Percentiles rank a stretch among this genome's conserved stretches.
Conservation (phyloP, 306 rosid species). For the Alnus rubra region DNA sequence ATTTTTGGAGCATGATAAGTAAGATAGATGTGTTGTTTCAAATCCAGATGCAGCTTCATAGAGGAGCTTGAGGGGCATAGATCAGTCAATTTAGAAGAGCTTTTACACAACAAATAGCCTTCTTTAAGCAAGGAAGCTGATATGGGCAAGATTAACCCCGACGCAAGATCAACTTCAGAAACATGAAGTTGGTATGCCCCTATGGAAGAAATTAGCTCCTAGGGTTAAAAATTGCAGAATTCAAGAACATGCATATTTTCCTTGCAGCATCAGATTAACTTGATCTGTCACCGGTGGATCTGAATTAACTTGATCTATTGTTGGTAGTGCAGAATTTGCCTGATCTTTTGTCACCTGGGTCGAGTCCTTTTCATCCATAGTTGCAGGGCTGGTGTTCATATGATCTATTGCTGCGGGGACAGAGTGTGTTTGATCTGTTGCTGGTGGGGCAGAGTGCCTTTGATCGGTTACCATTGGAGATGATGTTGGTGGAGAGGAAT, state of each 20-base stretch:
- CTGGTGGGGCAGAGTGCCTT: constrained; percentile 19
- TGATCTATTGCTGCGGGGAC: constrained; percentile 25
- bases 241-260: constrained; percentile 48
- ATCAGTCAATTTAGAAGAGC: constrained; percentile 10
- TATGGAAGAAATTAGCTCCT: background rate
- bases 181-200: constrained; percentile 17
- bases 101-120: background rate
- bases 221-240: constrained; percentile 7
- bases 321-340: constrained; percentile 25
- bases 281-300: constrained; percentile 38
- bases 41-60: constrained; percentile 19
- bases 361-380: constrained; percentile 27
- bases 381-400: constrained; percentile 15
- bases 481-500: constrained; percentile 30
- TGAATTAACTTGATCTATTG: constrained; percentile 26
- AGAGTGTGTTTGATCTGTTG: constrained; percentile 27
- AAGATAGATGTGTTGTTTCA: background rate
- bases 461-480: constrained; percentile 34
- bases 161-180: background rate
- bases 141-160: background rate
- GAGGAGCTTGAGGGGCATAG: constrained; percentile 13
- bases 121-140: constrained; percentile 2
- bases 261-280: constrained; percentile 37
- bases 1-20: background rate
- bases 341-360: constrained; percentile 11